Evolutionary conservation across 1,284 basidiomycete genomes (phyloP), one percentile per base, ranked within the genome.

Genomic region (Phylloboletellus chloephorus): DNA sequence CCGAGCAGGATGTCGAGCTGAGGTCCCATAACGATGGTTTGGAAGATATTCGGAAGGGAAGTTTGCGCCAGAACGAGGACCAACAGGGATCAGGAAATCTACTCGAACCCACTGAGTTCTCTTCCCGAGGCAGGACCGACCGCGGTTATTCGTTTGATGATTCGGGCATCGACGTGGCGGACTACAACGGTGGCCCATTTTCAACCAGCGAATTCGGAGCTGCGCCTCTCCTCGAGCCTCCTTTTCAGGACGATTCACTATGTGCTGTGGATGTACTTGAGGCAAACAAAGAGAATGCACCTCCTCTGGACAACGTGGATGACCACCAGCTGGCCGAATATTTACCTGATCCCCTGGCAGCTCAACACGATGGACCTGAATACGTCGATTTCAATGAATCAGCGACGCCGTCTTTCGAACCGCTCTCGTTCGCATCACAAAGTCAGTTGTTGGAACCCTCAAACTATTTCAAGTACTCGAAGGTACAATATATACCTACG

Each of bases 341-440:
- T 31, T 35, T 34, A 29, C 32, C 22, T 12, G 41, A 44, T 15
- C n/a, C 35, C 25, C 12, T 17, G 13, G 26, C 10, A 11, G 43
- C 19, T 16, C 46, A 43, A 19, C 42, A 43, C 30, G 56, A 61
- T 24, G 57, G 58, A 58, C 57, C 28, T 13, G 6, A 16, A 25
- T 59, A 57, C 28, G 31, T 59, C n/a, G 39, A 61, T 30, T 51
- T 57, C 12, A 58, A 54, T 12, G 46, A 43, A 26, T 46, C 54
- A 30, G 35, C 46, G 12, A 32, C 46, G 9, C 30, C 49, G 9
- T 24, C 52, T 23, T 61, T 56, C 4, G 58, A 59, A 29, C 52
- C 54, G 30, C 54, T 59, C 25, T 53, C 56, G 4, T 57, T 56
- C 37, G 34, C 39, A 5, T 55, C 56, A 12, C 56, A 61, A 39